Percentiles rank a stretch among this genome's conserved stretches.
Evolutionary conservation across 2,329 filamentous ascomycete genomes (phyloP).

Genomic region (Metarhizium guizhouense): DNA sequence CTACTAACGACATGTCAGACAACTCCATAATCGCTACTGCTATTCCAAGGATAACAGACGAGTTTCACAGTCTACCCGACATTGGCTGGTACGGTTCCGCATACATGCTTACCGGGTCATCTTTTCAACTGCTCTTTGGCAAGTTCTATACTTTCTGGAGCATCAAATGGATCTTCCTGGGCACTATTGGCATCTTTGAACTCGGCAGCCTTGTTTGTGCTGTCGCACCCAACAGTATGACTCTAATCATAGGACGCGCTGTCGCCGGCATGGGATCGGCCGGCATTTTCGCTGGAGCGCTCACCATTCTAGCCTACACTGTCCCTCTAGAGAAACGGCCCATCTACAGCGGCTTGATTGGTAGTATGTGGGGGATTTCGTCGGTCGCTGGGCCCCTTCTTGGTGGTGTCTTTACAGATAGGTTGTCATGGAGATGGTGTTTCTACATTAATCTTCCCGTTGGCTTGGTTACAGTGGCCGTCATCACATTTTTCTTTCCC

Average conservation of each 20-base stretch:
- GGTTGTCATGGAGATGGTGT: conserved; percentile 19
- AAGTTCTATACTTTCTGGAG: conserved; percentile 37
- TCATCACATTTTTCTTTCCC: conserved; percentile 22
- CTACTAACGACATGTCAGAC: conserved; percentile 6
- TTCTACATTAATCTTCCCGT: conserved; percentile 23
- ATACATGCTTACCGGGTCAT: conserved; percentile 31
- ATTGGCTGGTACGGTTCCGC: conserved; percentile 41
- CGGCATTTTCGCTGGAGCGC: conserved; percentile 32
- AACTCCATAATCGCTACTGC: conserved; percentile 34
- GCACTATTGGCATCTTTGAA: conserved; percentile 31
- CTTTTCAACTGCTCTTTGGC: conserved; percentile 30
- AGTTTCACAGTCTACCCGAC: conserved; percentile 34
- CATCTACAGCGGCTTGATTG: conserved; percentile 14
- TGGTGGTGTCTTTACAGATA: conserved; percentile 14
- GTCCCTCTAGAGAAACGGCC: conserved; percentile 15
- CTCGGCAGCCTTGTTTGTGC: conserved; percentile 33
- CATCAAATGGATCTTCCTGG: conserved; percentile 32
- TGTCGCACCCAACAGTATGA: conserved; percentile 27
- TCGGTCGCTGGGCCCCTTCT: conserved; percentile 16
- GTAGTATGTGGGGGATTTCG: conserved; percentile 14
- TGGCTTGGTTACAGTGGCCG: conserved; percentile 10
- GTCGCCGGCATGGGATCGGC: conserved; percentile 34
- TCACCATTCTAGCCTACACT: conserved; percentile 33
- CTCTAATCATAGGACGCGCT: conserved; percentile 37
- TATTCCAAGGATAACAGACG: conserved; percentile 33